phyloP scores from a whole-genome alignment of 257 asterid species.

The Forsythia viridissima region DNA sequence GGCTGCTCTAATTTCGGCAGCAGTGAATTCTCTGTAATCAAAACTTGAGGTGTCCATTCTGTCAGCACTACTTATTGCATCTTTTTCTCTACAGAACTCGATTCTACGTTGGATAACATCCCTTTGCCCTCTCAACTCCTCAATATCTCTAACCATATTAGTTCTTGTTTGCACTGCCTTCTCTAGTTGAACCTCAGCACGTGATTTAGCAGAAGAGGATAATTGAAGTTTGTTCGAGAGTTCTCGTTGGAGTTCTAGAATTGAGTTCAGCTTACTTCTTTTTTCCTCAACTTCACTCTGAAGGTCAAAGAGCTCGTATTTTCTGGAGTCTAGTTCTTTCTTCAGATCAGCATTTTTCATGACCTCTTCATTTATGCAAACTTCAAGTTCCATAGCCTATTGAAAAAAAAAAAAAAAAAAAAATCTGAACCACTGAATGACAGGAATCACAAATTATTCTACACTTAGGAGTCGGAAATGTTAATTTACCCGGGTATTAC shows the following conservation, averaged over 20 bases:
- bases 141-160: conserved; percentile 53
- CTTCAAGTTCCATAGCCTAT: conserved; percentile 55
- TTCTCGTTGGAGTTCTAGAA: conserved; percentile 57
- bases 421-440: background rate
- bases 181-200: conserved; percentile 51
- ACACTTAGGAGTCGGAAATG: background rate
- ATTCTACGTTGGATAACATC: conserved; percentile 57
- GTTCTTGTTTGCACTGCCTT: conserved; percentile 43
- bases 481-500: conserved; percentile 48
- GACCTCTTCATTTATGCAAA: conserved; percentile 32
- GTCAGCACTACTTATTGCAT: conserved; percentile 45
- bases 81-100: conserved; percentile 67
- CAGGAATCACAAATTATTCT: conserved; percentile 2
- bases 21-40: conserved; percentile 50
- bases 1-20: conserved; percentile 60
- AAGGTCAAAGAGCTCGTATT: conserved; percentile 45
- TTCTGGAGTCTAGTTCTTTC: conserved; percentile 41
- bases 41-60: conserved; percentile 30
- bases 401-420: background rate
- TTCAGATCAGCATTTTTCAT: conserved; percentile 37
- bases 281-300: conserved; percentile 48
- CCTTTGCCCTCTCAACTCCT: conserved; percentile 50
- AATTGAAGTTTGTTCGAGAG: conserved; percentile 49
- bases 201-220: conserved; percentile 46
- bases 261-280: conserved; percentile 44